Base-by-base conservation (phyloP, 2,329 filamentous ascomycete genomes). In the Penicillium sp. region DNA sequence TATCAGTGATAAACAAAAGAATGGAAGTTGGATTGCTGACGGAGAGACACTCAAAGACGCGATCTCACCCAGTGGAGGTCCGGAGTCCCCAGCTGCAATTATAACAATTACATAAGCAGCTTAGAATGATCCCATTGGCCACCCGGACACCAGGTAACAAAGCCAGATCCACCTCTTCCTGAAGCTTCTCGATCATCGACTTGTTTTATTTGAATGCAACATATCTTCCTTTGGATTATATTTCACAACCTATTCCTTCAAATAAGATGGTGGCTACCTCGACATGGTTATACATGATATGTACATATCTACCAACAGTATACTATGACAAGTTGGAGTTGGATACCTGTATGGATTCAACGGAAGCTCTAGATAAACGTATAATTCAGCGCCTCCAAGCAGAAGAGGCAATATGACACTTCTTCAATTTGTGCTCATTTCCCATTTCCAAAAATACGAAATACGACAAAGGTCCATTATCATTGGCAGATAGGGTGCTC, bases 1-100 rank as follows among this genome's bases (percentile, higher is more conserved):
- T 53, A 21, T 45, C 19, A 49, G 38, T 25, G 41, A 29, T 50
- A 47, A 47, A 56, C 31, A 44, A 56, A 56, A n/a, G 53, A 56
- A 44, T 55, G 45, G 29, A 36, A 31, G 29, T 36, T 29, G 50
- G 15, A 38, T 15, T 29, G 48, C 49, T 52, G 41, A 53, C 29
- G 48, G 8, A 47, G 12, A 45, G 19, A 51, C 27, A 6, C 29
- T 27, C 21, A 23, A 27, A 51, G 38, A 47, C 50, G 50, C 50
- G 50, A 36, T 53, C 50, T 43, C 15, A 33, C 39, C 29, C 21
- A 36, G 29, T 21, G 50, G 27, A 45, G 39, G 49, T 31, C 39
- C 15, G 29, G 21, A 44, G 49, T 31, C 39, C 19, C 39, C 39
- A 44, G 39, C 29, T 41, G 48, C 50, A 53, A 25, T 36, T 53